Evolutionary conservation across 306 rosid genomes (phyloP), one percentile per base, ranked within the genome.

Genomic region (Crotalaria pallida): DNA sequence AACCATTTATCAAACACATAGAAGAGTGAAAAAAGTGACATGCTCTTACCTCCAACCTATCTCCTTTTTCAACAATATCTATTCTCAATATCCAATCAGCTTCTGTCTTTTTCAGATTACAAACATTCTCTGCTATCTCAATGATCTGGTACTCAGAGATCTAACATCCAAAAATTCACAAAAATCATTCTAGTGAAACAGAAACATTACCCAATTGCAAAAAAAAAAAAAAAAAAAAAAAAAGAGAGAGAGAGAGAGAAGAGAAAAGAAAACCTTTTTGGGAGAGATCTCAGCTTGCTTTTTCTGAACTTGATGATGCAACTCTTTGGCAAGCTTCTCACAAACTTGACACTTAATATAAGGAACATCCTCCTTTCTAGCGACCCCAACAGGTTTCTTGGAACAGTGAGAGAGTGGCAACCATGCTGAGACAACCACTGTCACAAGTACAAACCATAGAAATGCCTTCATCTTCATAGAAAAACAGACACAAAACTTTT

Each of bases 31-130:
- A 17, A 47, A 64, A 53, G 19, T 62, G 34, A 45, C 58, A 71
- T 66, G 53, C 23, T 47, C 77, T 58, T 80, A 90, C 98, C 96
- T 87, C 88, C 45, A 90, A 68, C 73, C 71, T 81, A 81, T 94
- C 89, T 75, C 68, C 91, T 67, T 88, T 82, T 73, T 94, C 98
- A 40, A 88, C 92, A 36, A 90, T 80, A 68, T 94, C 98, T 62
- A 94, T 88, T 77, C 77, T 81, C 77, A 94, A 76, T 64, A 94
- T 90, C 97, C 98, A 94, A 84, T 94, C 97, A 12, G 96, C 97
- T 82, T 90, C 97, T 0, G 80, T 83, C 80, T 88, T 94, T 85
- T 90, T 94, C 84, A 94, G 81, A 81, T 88, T 88, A 65, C 97
- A 94, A 71, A 87, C 92, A 82, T 88, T 94, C 95, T 94, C 97